A percentile compares a stretch with the other conserved stretches of the same genome.
These are phyloP conservation scores for Cenchrus purpureus DNA, from an alignment of 176 grass and related monocot species.

Conservation along the genomic window DNA sequence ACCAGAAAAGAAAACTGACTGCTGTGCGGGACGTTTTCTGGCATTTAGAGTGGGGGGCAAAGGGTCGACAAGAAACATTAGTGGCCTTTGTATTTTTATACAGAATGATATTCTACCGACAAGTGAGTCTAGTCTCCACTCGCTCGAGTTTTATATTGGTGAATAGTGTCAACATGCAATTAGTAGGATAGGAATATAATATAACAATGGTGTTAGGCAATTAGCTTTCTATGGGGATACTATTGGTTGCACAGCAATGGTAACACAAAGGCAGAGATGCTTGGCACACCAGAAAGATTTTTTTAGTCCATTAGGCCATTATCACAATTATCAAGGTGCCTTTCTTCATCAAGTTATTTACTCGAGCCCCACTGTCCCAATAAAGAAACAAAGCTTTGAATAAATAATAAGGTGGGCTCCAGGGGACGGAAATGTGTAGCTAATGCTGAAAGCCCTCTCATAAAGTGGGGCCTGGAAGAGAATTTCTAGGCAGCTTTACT, in stretches of 20 bases:
- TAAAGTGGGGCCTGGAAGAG: not conserved
- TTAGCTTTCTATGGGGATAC: not conserved
- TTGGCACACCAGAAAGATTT: not conserved
- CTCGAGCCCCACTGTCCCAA: not conserved
- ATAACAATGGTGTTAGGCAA: not conserved
- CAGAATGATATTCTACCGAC: not conserved
- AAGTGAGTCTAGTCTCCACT: constrained; percentile 1
- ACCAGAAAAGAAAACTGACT: not conserved
- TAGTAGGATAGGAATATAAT: constrained; percentile 5
- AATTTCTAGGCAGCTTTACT: not conserved
- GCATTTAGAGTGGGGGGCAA: not conserved
- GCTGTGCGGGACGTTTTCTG: not conserved
- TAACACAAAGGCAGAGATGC: not conserved
- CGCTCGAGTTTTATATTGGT: not conserved
- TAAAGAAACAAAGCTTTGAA: not conserved
- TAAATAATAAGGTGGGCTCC: not conserved
- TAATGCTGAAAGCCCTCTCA: not conserved
- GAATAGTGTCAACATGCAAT: not conserved
- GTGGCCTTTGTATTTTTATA: not conserved
- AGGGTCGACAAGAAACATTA: not conserved
- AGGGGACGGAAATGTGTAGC: not conserved
- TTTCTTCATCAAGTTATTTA: not conserved
- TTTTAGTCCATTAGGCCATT: not conserved
- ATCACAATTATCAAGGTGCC: not conserved
- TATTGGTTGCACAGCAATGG: not conserved